Base-by-base conservation (phyloP, 345 rosid genomes). In the Nephelium lappaceum region DNA sequence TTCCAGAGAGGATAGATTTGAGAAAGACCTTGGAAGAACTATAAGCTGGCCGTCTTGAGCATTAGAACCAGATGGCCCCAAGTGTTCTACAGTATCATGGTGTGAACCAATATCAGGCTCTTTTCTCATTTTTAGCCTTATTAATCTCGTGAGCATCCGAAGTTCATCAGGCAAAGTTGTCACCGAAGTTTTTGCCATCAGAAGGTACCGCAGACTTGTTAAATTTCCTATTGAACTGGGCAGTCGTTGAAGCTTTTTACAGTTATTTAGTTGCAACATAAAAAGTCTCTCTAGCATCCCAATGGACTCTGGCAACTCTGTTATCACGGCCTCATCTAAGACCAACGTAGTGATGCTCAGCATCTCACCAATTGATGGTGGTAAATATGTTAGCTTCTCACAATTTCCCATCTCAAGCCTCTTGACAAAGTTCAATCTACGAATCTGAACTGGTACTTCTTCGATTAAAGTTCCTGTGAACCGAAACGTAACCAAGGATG, bases 271-370 rank as follows among this genome's bases (percentile, higher is more conserved):
- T 69, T 24, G 45, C 38, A 69, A 45, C 18, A 14, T 14, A 24
- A n/a, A 1, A 7, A 69, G 55, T 6, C 38, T 69, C 15, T 69
- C 58, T 31, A 69, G 47, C 73, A 23, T 69, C 57, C 73, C 73
- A n/a, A 69, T 69, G 16, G 58, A 69, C 11, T 69, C 72, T 21
- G 72, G 72, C 55, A 69, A 69, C 73, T 45, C 73, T 14, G 58
- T 47, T 69, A 69, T 69, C 8, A 14, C 6, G 58, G 38, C 15
- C 6, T 69, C 51, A 45, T 24, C 5, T 14, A 69, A 69, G 8
- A 11, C 38, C 55, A 69, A 69, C 3, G 73, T 23, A 11, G 73
- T 69, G 31, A 69, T 69, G 36, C 57, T 69, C 58, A 69, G 45
- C 73, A 69, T 69, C 55, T 21, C 45, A 11, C 75, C 75, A 25